A percentile compares a stretch with the other conserved stretches of the same genome.
Conservation (phyloP, 805 yeast genomes). For the Lachancea thermotolerans region DNA sequence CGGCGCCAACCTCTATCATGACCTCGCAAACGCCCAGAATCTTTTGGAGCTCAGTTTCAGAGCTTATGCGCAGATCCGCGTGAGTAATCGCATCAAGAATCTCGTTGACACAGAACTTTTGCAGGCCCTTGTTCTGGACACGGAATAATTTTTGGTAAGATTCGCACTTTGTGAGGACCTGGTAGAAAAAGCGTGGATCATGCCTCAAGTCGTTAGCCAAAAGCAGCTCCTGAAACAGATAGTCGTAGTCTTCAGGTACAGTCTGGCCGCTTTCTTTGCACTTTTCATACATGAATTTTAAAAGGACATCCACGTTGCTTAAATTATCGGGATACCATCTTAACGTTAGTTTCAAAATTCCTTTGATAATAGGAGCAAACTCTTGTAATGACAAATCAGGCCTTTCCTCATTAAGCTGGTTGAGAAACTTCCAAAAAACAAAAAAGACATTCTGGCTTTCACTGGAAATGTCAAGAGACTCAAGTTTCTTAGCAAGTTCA, state of each 20-base stretch:
- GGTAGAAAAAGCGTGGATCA: constrained; percentile 12
- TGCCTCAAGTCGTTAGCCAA: constrained; percentile 3
- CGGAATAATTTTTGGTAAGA: constrained; percentile 19
- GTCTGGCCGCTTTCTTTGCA: constrained; percentile 32
- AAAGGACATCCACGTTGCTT: constrained; percentile 55
- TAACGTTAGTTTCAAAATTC: constrained; percentile 58
- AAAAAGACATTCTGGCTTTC: constrained; percentile 34
- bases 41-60: constrained; percentile 20
- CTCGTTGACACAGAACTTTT: constrained; percentile 50
- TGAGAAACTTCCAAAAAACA: constrained; percentile 60
- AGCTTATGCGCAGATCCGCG: constrained; percentile 31
- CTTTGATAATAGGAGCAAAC: constrained; percentile 54
- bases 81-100: constrained; percentile 47
- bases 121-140: constrained; percentile 30
- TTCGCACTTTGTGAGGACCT: constrained; percentile 19
- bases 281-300: constrained; percentile 43
- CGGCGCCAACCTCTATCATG: constrained; percentile 8
- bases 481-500: background rate
- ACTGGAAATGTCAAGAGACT: constrained; percentile 3
- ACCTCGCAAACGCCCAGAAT: constrained; percentile 21
- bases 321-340: constrained; percentile 58
- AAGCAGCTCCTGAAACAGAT: constrained; percentile 15
- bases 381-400: constrained; percentile 66
- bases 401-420: constrained; percentile 46
- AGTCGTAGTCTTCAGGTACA: constrained; percentile 16